Evolutionary conservation across 169 alveolate species (phyloP).

Genomic region (Eimeria brunetti): DNA sequence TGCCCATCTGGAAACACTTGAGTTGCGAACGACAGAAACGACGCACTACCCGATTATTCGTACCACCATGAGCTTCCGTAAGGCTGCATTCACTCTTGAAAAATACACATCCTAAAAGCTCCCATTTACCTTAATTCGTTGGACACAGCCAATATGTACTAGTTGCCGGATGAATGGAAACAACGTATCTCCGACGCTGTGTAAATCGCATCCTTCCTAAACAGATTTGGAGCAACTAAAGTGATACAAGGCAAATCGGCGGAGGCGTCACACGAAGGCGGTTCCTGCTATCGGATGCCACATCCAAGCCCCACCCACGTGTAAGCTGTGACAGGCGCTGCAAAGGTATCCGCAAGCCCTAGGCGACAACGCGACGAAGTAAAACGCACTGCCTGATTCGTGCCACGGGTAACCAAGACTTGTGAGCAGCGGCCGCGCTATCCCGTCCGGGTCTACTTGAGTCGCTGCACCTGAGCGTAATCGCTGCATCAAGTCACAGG

Average conservation of each 20-base stretch:
- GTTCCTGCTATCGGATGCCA: background rate
- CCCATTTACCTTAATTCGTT: background rate
- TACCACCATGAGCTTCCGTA: background rate
- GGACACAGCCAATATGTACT: background rate
- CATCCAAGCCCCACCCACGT: background rate
- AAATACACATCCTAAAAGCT: background rate
- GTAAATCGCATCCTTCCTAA: no score
- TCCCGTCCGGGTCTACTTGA: background rate
- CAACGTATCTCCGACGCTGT: no score
- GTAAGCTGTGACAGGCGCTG: background rate
- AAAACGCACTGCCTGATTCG: background rate
- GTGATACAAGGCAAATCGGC: background rate
- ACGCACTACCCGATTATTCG: background rate
- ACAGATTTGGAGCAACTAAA: no score
- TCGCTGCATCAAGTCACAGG: background rate
- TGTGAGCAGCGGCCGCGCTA: background rate
- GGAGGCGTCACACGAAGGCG: background rate
- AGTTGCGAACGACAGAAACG: no score
- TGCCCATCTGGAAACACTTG: background rate
- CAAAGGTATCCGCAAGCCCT: background rate
- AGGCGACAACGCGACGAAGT: background rate
- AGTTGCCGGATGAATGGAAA: background rate
- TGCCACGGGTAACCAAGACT: background rate
- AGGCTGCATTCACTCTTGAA: background rate
- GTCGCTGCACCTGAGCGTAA: background rate